Percentiles rank a stretch among this genome's conserved stretches.
Conservation (phyloP, 805 yeast species). For the Yarrowia alimentaria region DNA sequence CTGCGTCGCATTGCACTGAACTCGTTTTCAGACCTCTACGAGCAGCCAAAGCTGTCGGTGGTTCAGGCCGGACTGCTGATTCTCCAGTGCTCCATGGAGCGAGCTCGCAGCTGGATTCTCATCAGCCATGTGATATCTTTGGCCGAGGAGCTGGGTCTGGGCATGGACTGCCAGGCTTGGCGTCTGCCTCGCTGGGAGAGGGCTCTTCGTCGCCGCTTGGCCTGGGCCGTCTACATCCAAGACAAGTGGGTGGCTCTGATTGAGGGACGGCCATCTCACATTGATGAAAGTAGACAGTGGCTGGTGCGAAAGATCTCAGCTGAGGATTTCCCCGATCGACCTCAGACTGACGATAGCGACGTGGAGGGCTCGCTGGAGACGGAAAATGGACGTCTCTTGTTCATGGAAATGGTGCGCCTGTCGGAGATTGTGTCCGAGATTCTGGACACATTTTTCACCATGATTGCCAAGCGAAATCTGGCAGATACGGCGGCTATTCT, state of each 20-base stretch:
- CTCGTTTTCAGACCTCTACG: conserved; percentile 68
- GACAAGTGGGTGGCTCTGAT: conserved; percentile 87
- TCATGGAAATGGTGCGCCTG: conserved; percentile 39
- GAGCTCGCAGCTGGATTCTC: conserved; percentile 74
- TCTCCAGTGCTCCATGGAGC: conserved; percentile 59
- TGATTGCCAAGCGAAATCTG: conserved; percentile 58
- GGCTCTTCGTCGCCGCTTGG: conserved; percentile 78
- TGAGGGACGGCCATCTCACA: conserved; percentile 83
- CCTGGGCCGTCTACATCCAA: conserved; percentile 94
- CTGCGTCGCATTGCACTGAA: conserved; percentile 65
- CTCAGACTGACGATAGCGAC: conserved; percentile 37
- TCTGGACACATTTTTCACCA: conserved; percentile 68
- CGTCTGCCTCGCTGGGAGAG: conserved; percentile 93
- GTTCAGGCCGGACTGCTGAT: conserved; percentile 85
- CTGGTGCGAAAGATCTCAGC: conserved; percentile 63
- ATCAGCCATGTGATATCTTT: conserved; percentile 84
- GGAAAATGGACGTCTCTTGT: conserved; percentile 35
- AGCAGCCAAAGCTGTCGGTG: conserved; percentile 85
- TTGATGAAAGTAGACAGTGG: conserved; percentile 74
- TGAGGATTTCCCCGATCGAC: conserved; percentile 77
- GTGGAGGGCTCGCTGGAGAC: conserved; percentile 63
- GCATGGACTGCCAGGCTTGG: conserved; percentile 90
- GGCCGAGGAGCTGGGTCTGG: conserved; percentile 87
- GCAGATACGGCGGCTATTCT: conserved; percentile 65
- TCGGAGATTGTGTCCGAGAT: conserved; percentile 41